Conservation (phyloP, 176 grass and related monocot genomes). For the Oryza officinalis region DNA sequence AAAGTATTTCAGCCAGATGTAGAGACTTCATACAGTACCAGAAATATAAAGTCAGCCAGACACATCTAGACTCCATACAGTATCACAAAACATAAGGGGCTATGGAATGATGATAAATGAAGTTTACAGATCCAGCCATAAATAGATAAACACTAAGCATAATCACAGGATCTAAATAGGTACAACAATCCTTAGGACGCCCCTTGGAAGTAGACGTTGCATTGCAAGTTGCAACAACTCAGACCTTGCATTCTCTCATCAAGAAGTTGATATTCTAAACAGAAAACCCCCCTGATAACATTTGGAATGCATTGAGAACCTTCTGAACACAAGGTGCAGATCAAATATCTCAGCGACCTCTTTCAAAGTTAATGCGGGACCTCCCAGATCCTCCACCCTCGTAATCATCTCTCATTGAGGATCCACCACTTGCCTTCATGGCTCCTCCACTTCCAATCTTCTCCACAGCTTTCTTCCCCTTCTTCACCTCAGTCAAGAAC, state of each 20-base stretch:
- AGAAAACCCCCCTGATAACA: neutral
- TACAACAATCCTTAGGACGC: conserved; percentile 1
- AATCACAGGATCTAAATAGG: conserved; percentile 17
- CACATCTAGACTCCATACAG: conserved; percentile 2
- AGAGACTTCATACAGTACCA: neutral
- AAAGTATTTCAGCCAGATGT: conserved; percentile 13
- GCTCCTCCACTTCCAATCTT: conserved; percentile 88
- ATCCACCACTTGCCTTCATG: conserved; percentile 95
- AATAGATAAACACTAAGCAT: conserved; percentile 23
- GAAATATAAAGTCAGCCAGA: neutral
- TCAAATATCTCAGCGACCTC: conserved; percentile 57
- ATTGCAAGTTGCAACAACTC: neutral
- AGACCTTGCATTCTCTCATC: conserved; percentile 15
- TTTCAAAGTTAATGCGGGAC: conserved; percentile 83
- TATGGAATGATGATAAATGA: neutral
- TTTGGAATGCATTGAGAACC: neutral
- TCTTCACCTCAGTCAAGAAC: conserved; percentile 98
- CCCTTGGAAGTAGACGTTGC: neutral
- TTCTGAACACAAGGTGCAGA: neutral
- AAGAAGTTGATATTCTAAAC: conserved; percentile 7
- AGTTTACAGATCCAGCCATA: conserved; percentile 15
- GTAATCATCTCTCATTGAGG: conserved; percentile 83
- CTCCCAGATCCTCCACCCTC: conserved; percentile 88
- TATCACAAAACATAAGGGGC: neutral
- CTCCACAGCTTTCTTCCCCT: conserved; percentile 93